A percentile compares a stretch with the other conserved stretches of the same genome.
Evolutionary conservation across 768 basidiomycete species (phyloP).

Genomic region (Tremella fuciformis): DNA sequence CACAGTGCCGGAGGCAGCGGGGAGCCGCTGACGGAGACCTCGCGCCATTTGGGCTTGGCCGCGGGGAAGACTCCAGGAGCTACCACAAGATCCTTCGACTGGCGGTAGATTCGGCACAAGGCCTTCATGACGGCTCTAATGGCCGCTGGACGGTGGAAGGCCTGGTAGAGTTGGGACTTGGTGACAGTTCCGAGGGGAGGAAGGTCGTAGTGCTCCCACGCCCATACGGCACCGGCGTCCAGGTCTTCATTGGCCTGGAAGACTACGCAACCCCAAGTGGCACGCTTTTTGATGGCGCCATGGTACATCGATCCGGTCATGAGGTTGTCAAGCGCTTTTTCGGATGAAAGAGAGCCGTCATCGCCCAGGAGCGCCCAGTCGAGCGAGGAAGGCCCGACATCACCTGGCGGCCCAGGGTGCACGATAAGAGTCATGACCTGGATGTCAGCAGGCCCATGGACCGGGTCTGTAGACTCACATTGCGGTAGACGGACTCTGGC

Average conservation of each 20-base stretch:
- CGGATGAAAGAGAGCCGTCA: constrained; percentile 27
- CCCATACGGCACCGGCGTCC: constrained; percentile 47
- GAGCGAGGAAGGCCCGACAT: constrained; percentile 46
- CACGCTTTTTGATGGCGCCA: constrained; percentile 14
- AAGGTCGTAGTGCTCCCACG: constrained; percentile 43
- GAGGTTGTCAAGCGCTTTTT: constrained; percentile 24
- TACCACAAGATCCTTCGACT: constrained; percentile 6
- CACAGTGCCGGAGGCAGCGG: constrained; percentile 23
- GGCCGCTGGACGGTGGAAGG: constrained; percentile 31
- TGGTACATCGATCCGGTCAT: constrained; percentile 6
- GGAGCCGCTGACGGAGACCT: constrained; percentile 17
- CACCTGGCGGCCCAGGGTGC: constrained; percentile 47
- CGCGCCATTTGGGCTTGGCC: constrained; percentile 10
- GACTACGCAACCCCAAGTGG: constrained; percentile 42
- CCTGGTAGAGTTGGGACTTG: constrained; percentile 43
- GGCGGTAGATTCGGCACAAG: constrained; percentile 29
- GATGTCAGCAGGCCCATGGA: constrained; percentile 2
- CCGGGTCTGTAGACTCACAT: constrained; percentile 28
- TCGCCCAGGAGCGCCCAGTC: constrained; percentile 46
- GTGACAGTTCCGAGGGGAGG: constrained; percentile 30
- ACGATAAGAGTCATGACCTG: constrained; percentile 45
- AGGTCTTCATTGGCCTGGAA: constrained; percentile 46
- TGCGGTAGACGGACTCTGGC: constrained; percentile 31
- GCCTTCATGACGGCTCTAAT: constrained; percentile 33
- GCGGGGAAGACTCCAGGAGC: constrained; percentile 28